phyloP scores from a whole-genome alignment of 1,284 basidiomycete genomes.

The Leccinum solheimii region DNA sequence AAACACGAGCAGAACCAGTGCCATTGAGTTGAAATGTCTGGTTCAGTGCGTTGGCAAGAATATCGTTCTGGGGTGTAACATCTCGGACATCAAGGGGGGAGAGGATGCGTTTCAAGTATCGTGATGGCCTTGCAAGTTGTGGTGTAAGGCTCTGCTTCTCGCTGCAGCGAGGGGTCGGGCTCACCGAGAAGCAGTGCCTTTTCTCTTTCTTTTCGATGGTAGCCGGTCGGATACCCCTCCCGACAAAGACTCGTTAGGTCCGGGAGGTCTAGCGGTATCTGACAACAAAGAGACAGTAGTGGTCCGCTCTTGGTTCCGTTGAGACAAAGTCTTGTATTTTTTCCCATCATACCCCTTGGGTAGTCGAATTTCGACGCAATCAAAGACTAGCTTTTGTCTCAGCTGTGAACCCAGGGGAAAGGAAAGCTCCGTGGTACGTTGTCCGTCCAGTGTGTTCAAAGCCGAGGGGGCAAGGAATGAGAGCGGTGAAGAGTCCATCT shows the following conservation, averaged over 20 bases:
- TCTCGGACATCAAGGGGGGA: not conserved
- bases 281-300: not conserved
- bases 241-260: not conserved
- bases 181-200: constrained; percentile 36
- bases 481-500: constrained; percentile 17
- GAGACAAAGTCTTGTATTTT: not conserved
- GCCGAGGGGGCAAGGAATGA: not conserved
- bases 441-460: not conserved
- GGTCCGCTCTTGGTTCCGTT: constrained; percentile 18
- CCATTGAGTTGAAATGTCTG: constrained; percentile 29
- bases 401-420: not conserved
- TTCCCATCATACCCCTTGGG: constrained; percentile 13
- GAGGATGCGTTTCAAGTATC: constrained; percentile 1
- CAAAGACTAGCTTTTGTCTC: constrained; percentile 25
- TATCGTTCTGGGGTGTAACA: constrained; percentile 5
- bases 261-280: not conserved
- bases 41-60: constrained; percentile 30
- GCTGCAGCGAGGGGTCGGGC: constrained; percentile 31
- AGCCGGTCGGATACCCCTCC: constrained; percentile 1
- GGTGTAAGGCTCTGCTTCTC: constrained; percentile 32
- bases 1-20: constrained; percentile 9
- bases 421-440: not conserved
- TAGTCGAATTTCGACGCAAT: constrained; percentile 25
- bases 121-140: constrained; percentile 26
- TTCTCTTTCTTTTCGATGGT: constrained; percentile 24